These are phyloP conservation scores for Neocallimastix lanati DNA, from an alignment of 192 early-diverging fungal species.

Conservation along the genomic window DNA sequence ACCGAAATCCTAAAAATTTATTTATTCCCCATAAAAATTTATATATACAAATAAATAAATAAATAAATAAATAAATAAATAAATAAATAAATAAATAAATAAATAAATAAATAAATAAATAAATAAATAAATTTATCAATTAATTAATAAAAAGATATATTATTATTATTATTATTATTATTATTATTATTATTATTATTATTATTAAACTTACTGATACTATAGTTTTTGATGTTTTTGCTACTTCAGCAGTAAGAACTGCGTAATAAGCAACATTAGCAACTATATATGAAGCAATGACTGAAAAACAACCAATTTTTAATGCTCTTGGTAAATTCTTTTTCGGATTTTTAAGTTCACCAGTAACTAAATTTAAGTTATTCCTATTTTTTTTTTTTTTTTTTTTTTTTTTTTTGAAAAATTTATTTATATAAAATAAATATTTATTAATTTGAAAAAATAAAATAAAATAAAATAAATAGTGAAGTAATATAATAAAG, in stretches of 20 bases:
- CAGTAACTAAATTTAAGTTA: slow-evolving; percentile 27
- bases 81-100: no score
- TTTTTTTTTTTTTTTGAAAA: no score
- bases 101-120: neutral
- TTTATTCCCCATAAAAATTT: no score
- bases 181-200: no score
- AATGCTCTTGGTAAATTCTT: slow-evolving; percentile 21
- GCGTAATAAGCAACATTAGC: slow-evolving; percentile 23
- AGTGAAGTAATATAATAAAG: no score
- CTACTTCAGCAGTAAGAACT: slow-evolving; percentile 10
- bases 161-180: no score
- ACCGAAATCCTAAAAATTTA: slow-evolving; percentile 66
- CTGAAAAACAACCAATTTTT: slow-evolving; percentile 13
- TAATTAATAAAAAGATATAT: no score
- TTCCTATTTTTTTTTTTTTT: slow-evolving; percentile 20
- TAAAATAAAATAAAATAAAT: no score
- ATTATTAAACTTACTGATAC: neutral
- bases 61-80: no score
- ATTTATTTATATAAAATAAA: no score
- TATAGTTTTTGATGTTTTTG: neutral
- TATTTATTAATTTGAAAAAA: no score
- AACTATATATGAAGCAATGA: slow-evolving; percentile 18
- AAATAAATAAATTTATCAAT: neutral
- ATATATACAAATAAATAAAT: no score
- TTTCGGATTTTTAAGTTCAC: slow-evolving; percentile 20